Base-by-base conservation (phyloP, 176 grass and related monocot species). In the Ampelocalamus luodianensis region DNA sequence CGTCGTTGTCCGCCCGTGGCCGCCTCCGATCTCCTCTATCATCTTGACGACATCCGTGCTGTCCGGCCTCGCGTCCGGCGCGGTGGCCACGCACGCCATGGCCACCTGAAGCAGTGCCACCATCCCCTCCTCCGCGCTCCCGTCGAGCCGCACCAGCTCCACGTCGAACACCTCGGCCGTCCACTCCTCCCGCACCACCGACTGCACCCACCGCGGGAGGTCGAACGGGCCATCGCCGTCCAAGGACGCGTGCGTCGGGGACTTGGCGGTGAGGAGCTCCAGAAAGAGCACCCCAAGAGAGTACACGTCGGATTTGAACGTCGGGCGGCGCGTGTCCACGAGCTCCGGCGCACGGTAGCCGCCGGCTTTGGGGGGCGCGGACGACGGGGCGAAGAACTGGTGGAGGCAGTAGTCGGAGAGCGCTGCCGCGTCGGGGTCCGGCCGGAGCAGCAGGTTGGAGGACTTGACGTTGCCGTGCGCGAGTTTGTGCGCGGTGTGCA, bases 111-210 rank as follows among this genome's bases (percentile, higher is more conserved):
- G 90, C 53, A 98, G 79, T 79, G 90, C 89, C 66, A 93, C 95
- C 95, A 98, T 98, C 79, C 95, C 95, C 87, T 98, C 95, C 91
- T 98, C 95, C 6, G 72, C 92, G 58, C 77, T 34, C 18, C 83
- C 77, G 16, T 87, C 79, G 56, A 29, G 78, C 4, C 77, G 69
- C 85, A 92, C 83, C 34, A 98, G 91, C 61, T 98, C 95, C 11
- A 44, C 79, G 83, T 98, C 95, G 89, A 98, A 98, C 75, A 98
- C 95, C 91, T 98, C 95, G 1, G 93, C 89, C 36, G 95, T 98
- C 95, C 93, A 95, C 87, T 98, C 95, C 89, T 98, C 95, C 15
- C 93, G 78, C 82, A 98, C 95, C 80, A 98, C 93, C 39, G 95
- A 98, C 77, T 95, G 95, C 67, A 98, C 95, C 93, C 93, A 98